Evolutionary conservation across 768 basidiomycete genomes (phyloP).

Genomic region (Boletus fagicola): DNA sequence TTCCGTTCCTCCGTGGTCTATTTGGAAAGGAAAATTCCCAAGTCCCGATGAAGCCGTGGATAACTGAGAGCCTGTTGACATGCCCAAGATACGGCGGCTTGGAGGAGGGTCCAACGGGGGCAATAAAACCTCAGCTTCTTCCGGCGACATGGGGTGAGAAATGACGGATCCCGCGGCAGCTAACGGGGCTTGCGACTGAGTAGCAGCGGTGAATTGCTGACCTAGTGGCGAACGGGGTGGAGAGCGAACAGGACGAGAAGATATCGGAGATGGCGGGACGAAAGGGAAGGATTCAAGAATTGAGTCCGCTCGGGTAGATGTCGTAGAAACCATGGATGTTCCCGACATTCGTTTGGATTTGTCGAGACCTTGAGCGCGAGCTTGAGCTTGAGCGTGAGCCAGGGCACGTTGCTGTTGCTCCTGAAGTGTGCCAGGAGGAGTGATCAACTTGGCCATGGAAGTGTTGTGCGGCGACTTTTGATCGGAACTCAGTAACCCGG

Average conservation of each 20-base stretch:
- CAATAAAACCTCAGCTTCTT: constrained; percentile 35
- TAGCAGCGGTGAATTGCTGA: constrained; percentile 49
- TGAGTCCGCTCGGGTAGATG: constrained; percentile 76
- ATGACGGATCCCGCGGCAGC: neutral
- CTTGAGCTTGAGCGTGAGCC: constrained; percentile 59
- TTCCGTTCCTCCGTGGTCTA: constrained; percentile 58
- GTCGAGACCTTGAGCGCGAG: constrained; percentile 51
- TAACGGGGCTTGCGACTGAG: constrained; percentile 9
- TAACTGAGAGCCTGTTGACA: constrained; percentile 74
- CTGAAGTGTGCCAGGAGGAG: constrained; percentile 42
- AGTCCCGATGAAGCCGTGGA: constrained; percentile 80
- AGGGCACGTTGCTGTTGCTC: constrained; percentile 68
- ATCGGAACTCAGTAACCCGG: constrained; percentile 44
- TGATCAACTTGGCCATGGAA: constrained; percentile 60
- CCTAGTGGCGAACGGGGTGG: constrained; percentile 72
- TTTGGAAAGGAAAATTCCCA: constrained; percentile 84
- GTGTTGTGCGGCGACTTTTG: constrained; percentile 53
- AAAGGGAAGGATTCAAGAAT: constrained; percentile 87
- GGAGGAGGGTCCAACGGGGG: constrained; percentile 47
- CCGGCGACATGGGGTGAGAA: neutral
- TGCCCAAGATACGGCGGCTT: constrained; percentile 57
- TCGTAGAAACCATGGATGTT: constrained; percentile 63
- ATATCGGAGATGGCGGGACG: constrained; percentile 86
- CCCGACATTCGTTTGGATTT: constrained; percentile 53
- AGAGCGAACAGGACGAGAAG: constrained; percentile 71